Evolutionary conservation across 192 early-diverging fungal genomes (phyloP), one percentile per base, ranked within the genome.

Genomic region (Jimgerdemannia flammicorona): DNA sequence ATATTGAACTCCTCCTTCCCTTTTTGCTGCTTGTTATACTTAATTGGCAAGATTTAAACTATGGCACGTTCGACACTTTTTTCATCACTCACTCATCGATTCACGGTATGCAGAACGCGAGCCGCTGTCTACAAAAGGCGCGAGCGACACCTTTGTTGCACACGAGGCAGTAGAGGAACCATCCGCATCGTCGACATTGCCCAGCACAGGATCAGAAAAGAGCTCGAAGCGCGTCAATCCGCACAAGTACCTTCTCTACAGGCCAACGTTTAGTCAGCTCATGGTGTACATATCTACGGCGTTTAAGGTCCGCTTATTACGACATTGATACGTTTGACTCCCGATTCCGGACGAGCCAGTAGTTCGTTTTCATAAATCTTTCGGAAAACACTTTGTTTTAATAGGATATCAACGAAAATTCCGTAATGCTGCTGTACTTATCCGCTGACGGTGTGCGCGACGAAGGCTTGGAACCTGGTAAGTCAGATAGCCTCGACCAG

Each of bases 241-340:
- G 3, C 95, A 97, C 87, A 99, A 99, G 77, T 97, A 98, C 70
- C 83, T 98, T 29, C 85, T 99, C 29, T 97, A 98, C 80, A 85
- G 93, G 78, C 96, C 97, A 10, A 93, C 93, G 2, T 87, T 97
- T 70, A 94, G 94, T 70, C 95, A 99, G 78, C 80, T 98, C 44
- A 88, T 96, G 84, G 89, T 97, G 43, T 98, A 97, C 77, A 84
- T 99, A 40, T 88, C 95, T 44, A 97, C 94, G 39, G 94, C 95
- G 8, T 98, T 96, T 85, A 95, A 95, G 87, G 92, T 92, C 70
- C 39, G 66, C 19, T 19, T 54, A 11, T 19, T 70, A 67, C 44
- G 18, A 79, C 3, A 68, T 40, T 20, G 0, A 40, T 14, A 1
- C 19, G 67, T 40, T 40, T 18, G 8, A 8, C 67, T 68, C 67